phyloP scores from a whole-genome alignment of 2,329 filamentous ascomycete genomes.

The Ceratocystis alfenasii region DNA sequence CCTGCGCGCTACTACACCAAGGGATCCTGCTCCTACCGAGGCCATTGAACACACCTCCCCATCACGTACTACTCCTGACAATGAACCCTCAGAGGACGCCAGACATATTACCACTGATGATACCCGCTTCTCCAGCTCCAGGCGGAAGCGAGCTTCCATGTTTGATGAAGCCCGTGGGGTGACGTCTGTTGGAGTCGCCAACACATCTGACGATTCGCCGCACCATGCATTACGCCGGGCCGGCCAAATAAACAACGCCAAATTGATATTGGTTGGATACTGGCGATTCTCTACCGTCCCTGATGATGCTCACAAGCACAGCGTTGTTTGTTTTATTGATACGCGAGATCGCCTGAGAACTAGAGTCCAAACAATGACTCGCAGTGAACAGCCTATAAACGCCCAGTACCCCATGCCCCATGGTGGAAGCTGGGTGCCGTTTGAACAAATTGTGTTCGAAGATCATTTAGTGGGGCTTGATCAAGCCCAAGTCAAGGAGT shows the following conservation, averaged over 20 bases:
- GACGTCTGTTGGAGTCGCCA: constrained; percentile 5
- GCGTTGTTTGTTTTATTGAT: constrained; percentile 52
- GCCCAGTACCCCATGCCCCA: constrained; percentile 41
- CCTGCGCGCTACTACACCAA: constrained; percentile 32
- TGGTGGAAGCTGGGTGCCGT: constrained; percentile 53
- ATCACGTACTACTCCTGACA: constrained; percentile 29
- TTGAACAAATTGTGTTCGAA: constrained; percentile 48
- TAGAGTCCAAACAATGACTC: constrained; percentile 30
- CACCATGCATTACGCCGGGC: constrained; percentile 18
- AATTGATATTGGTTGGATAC: constrained; percentile 43
- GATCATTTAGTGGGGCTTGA: constrained; percentile 44
- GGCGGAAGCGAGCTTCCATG: constrained; percentile 19
- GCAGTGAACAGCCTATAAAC: constrained; percentile 37
- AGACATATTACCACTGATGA: constrained; percentile 23
- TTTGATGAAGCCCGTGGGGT: background rate
- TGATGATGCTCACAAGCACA: constrained; percentile 40
- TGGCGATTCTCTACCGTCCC: constrained; percentile 48
- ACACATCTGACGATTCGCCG: background rate
- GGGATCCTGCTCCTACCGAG: constrained; percentile 44
- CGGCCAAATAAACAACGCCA: constrained; percentile 27
- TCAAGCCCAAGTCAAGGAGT: constrained; percentile 49
- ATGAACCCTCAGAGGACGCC: constrained; percentile 30
- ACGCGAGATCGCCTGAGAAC: constrained; percentile 26
- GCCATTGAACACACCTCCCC: constrained; percentile 31
- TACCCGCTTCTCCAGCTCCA: background rate